Evolutionary conservation across 495 filamentous ascomycete species (phyloP).

Genomic region (Podospora anserina): DNA sequence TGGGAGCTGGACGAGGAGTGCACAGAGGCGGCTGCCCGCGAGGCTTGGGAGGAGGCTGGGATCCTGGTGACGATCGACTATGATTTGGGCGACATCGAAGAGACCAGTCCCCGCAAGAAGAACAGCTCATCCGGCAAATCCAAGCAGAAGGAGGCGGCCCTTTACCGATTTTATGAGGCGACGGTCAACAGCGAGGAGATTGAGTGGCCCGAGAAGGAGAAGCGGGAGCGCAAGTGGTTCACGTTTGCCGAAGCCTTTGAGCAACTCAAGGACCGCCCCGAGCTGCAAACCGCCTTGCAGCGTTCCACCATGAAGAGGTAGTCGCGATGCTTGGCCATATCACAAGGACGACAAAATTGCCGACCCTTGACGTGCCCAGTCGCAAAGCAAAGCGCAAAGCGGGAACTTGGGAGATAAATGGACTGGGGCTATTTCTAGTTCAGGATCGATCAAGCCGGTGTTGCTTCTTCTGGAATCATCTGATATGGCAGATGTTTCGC

Average conservation of each 20-base stretch:
- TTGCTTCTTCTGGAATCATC: neutral
- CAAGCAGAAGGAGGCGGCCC: slow-evolving; percentile 66
- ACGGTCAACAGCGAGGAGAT: slow-evolving; percentile 75
- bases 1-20: slow-evolving; percentile 91
- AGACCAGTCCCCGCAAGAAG: slow-evolving; percentile 63
- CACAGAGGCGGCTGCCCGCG: slow-evolving; percentile 58
- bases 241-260: slow-evolving; percentile 74
- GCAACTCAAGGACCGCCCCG: slow-evolving; percentile 73
- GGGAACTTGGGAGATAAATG: neutral
- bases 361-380: too few relatives aligned
- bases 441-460: neutral
- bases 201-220: slow-evolving; percentile 93
- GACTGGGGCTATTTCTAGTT: neutral
- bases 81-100: slow-evolving; percentile 81
- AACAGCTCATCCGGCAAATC: slow-evolving; percentile 29
- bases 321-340: slow-evolving; percentile 20
- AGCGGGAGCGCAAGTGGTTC: slow-evolving; percentile 86
- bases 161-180: slow-evolving; percentile 87
- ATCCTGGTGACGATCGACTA: slow-evolving; percentile 75
- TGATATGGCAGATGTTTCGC: neutral
- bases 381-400: neutral
- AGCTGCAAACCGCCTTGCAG: slow-evolving; percentile 82
- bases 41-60: slow-evolving; percentile 98
- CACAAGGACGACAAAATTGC: slow-evolving; percentile 3
- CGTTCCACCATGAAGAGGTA: slow-evolving; percentile 66